Evolutionary conservation across 768 basidiomycete species (phyloP).

Genomic region (Lyophyllum decastes): DNA sequence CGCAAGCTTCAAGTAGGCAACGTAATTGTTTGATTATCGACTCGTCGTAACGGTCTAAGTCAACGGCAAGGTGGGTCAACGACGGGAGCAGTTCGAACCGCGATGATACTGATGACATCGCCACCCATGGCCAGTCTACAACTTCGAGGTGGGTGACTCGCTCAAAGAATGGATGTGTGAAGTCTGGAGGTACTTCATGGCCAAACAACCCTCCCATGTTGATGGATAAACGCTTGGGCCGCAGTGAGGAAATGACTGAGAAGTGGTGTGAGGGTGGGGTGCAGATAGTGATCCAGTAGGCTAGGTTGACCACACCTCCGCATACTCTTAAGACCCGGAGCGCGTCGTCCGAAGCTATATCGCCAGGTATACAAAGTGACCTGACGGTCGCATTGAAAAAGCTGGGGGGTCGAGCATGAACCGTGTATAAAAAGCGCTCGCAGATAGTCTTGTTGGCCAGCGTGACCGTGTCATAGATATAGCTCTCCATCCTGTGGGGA

Average conservation of each 20-base stretch:
- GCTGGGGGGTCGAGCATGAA: slow-evolving; percentile 17
- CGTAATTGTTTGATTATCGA: slow-evolving; percentile 14
- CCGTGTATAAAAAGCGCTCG: slow-evolving; percentile 17
- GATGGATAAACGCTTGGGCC: slow-evolving; percentile 24
- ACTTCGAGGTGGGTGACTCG: slow-evolving; percentile 24
- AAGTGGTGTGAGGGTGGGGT: slow-evolving; percentile 8
- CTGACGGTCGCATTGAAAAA: slow-evolving; percentile 26
- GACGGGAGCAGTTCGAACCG: slow-evolving; percentile 15
- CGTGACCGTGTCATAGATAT: slow-evolving; percentile 25
- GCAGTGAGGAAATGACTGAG: slow-evolving; percentile 17
- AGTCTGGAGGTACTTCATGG: slow-evolving; percentile 10
- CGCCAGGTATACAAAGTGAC: slow-evolving; percentile 26
- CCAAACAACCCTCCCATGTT: slow-evolving; percentile 24
- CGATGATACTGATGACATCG: neutral
- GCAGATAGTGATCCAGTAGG: slow-evolving; percentile 20
- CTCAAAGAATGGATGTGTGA: slow-evolving; percentile 25
- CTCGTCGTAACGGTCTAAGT: slow-evolving; percentile 18
- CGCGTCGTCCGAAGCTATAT: slow-evolving; percentile 17
- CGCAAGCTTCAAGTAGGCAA: slow-evolving; percentile 20
- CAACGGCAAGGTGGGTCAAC: slow-evolving; percentile 26
- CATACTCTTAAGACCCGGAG: slow-evolving; percentile 21
- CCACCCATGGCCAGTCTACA: slow-evolving; percentile 23
- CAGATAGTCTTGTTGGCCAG: slow-evolving; percentile 17
- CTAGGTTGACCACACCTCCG: slow-evolving; percentile 25
- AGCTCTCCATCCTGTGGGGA: slow-evolving; percentile 21